A percentile compares a stretch with the other conserved stretches of the same genome.
Evolutionary conservation across 2,329 filamentous ascomycete genomes (phyloP).

Genomic region (Amauroascus niger): DNA sequence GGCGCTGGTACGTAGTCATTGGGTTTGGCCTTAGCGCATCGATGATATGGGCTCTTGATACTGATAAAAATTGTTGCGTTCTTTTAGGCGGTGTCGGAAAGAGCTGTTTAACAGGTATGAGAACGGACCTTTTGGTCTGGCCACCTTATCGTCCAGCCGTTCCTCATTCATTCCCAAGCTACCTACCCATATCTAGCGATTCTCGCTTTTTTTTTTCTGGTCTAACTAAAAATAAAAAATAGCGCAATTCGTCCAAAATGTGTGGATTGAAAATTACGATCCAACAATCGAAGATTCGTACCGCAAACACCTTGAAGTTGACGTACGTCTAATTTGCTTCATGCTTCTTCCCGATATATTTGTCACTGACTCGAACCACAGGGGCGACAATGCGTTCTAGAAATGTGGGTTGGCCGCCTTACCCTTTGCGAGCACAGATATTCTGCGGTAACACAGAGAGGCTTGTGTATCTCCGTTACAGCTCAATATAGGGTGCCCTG

Average conservation of each 20-base stretch:
- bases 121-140: constrained; percentile 20
- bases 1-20: constrained; percentile 54
- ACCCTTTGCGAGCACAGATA: not conserved
- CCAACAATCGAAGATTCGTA: constrained; percentile 84
- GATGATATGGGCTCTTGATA: not conserved
- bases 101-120: constrained; percentile 75
- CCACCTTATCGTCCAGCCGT: not conserved
- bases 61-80: constrained; percentile 19
- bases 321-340: constrained; percentile 51
- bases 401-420: constrained; percentile 56
- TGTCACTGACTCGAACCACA: constrained; percentile 29
- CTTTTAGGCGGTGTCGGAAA: constrained; percentile 74
- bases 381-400: constrained; percentile 79
- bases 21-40: not conserved
- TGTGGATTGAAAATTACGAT: constrained; percentile 88
- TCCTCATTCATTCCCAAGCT: not conserved
- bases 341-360: not conserved
- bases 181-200: not conserved
- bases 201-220: constrained; percentile 1
- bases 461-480: not conserved
- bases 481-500: not conserved
- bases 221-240: constrained; percentile 12
- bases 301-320: constrained; percentile 77
- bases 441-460: not conserved
- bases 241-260: constrained; percentile 90